Evolutionary conservation across 2,329 filamentous ascomycete species (phyloP), one percentile per base, ranked within the genome.

Genomic region (Xylaria digitata): DNA sequence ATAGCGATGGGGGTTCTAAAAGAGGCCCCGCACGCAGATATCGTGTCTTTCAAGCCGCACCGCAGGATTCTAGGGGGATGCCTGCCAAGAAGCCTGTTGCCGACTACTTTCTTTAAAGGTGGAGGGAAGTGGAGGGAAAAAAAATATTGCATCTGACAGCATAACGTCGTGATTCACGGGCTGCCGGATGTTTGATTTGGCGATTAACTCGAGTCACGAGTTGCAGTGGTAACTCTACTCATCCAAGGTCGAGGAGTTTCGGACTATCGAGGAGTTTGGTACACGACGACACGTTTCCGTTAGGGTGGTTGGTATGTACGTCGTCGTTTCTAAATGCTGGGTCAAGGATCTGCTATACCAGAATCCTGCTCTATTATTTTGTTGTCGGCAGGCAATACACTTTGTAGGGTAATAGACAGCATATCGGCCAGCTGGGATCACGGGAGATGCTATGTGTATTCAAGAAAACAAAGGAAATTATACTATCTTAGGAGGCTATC

Each of bases 81-180:
- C 96, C 96, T 66, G 96, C 96, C 2, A 99, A 99, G 87, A 98
- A 98, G 81, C 96, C 96, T 2, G 93, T 97, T 60, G 94, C 94
- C 15, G 95, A 98, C 81, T 99, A 98, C 83, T 99, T 99, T 80
- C 83, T 99, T 80, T 90, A 46, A 56, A 15, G 1, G 19, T 4
- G 26, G 32, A 37, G 6, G 34, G 15, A 40, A 32, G n/a, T 32
- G 30, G 7, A 2, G 5, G 34, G 34, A 37, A 32, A 34, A 23
- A 48, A 21, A 2, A 26, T 46, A 46, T 54, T 8, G n/a, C 32
- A 32, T 13, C 15, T 54, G 34, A 50, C 19, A 26, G 34, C 40
- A 30, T 15, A 40, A 21, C 8, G 34, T 54, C 32, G 15, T n/a
- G 6, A 19, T 17, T 4, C 1, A 23, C 52, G 15, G 30, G 9